Conservation (phyloP, 768 basidiomycete genomes). For the Leccinum uliginosum region DNA sequence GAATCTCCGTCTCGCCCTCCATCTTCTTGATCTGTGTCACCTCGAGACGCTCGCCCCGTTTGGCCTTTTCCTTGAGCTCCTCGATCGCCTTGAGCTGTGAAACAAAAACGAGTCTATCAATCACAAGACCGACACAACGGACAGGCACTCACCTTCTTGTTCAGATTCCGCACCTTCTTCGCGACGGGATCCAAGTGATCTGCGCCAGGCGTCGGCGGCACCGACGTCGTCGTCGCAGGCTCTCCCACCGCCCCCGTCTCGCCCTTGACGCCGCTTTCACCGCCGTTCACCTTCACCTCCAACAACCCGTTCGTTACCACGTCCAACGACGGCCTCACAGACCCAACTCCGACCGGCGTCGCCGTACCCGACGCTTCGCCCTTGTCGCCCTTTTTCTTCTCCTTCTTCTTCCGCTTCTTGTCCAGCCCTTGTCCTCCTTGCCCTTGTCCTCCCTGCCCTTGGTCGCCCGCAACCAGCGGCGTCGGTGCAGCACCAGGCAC, state of each 20-base stretch:
- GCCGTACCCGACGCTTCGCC: slow-evolving; percentile 26
- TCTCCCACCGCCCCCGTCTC: slow-evolving; percentile 1
- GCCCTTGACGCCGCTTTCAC: background rate
- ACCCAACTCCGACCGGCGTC: slow-evolving; percentile 27
- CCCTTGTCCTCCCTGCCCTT: slow-evolving; percentile 1
- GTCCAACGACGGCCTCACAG: slow-evolving; percentile 34
- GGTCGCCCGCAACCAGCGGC: slow-evolving; percentile 43
- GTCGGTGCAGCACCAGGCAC: slow-evolving; percentile 72
- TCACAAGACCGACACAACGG: background rate
- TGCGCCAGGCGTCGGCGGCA: slow-evolving; percentile 51
- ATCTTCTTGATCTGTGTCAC: slow-evolving; percentile 97
- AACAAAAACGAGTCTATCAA: background rate
- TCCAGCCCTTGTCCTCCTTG: slow-evolving; percentile 32
- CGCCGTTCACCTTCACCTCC: slow-evolving; percentile 13
- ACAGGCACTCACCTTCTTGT: slow-evolving; percentile 71
- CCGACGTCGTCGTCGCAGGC: slow-evolving; percentile 17
- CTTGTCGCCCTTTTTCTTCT: slow-evolving; percentile 48
- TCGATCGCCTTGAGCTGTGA: slow-evolving; percentile 98
- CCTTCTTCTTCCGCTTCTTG: slow-evolving; percentile 49
- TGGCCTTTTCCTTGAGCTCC: slow-evolving; percentile 90
- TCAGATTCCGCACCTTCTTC: slow-evolving; percentile 93
- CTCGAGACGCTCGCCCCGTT: slow-evolving; percentile 87
- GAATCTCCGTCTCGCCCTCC: slow-evolving; percentile 81
- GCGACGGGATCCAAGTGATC: slow-evolving; percentile 73
- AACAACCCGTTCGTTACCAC: slow-evolving; percentile 30